Percentiles rank a stretch among this genome's conserved stretches.
These are phyloP conservation scores for Penicillium sp. DNA, from an alignment of 2,329 filamentous ascomycete species.

Conservation along the genomic window DNA sequence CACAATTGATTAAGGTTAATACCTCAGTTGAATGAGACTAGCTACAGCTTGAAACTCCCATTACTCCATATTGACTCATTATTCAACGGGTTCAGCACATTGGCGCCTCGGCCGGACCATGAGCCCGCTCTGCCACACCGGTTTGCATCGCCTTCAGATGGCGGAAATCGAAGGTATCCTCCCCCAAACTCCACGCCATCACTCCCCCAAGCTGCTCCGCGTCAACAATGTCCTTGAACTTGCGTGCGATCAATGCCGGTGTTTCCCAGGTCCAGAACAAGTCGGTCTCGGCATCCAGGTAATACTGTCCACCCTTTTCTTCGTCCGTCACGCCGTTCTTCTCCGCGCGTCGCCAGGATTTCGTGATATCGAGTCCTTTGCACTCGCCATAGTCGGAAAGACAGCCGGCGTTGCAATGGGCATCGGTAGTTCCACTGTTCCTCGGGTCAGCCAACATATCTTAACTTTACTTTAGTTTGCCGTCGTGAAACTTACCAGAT, in stretches of 20 bases:
- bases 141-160: constrained; percentile 52
- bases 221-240: constrained; percentile 65
- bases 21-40: too few species aligned
- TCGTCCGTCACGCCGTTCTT: constrained; percentile 61
- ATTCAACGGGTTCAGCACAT: neutral
- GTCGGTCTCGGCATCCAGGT: constrained; percentile 63
- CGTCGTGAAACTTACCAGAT: constrained; percentile 35
- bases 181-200: constrained; percentile 76
- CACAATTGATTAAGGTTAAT: too few species aligned
- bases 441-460: neutral
- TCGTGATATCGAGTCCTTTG: constrained; percentile 55
- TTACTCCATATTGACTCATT: neutral
- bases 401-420: constrained; percentile 40
- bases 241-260: constrained; percentile 61
- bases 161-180: constrained; percentile 59
- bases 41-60: neutral
- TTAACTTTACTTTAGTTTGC: constrained; percentile 12
- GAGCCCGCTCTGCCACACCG: constrained; percentile 27
- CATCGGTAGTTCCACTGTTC: constrained; percentile 37
- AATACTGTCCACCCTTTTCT: constrained; percentile 67
- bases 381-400: constrained; percentile 46
- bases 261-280: constrained; percentile 80
- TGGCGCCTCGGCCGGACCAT: neutral
- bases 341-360: constrained; percentile 64
- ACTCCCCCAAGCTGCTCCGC: constrained; percentile 67